These are phyloP conservation scores for Verticillium dahliae DNA, from an alignment of 2,329 filamentous ascomycete species.

Conservation along the genomic window DNA sequence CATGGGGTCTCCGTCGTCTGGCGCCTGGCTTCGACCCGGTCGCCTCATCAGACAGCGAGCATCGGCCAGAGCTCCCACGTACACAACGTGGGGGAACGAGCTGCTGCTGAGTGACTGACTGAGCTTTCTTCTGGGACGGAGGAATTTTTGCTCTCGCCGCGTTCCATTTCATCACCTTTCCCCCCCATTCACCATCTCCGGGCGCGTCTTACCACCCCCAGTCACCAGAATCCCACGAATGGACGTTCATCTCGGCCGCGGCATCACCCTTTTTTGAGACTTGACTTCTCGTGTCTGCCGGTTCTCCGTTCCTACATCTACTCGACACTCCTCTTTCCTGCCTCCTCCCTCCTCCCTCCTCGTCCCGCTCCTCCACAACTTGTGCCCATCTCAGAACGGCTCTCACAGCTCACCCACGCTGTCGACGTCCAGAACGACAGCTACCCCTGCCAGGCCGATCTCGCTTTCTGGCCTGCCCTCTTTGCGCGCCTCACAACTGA, in stretches of 20 bases:
- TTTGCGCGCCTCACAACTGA: not conserved
- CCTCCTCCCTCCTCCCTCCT: not conserved
- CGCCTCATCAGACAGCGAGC: not conserved
- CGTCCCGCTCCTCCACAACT: not conserved
- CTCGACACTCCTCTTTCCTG: slow-evolving; percentile 2
- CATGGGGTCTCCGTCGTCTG: not conserved
- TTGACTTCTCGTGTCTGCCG: slow-evolving; percentile 1
- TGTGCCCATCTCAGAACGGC: not conserved
- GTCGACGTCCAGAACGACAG: not conserved
- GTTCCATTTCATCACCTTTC: not conserved
- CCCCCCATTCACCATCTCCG: not conserved
- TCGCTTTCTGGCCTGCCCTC: not conserved
- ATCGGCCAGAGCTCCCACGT: not conserved
- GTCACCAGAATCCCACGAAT: not conserved
- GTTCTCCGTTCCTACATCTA: slow-evolving; percentile 7
- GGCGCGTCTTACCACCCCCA: not conserved
- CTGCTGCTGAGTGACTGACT: not conserved
- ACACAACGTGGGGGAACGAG: not conserved
- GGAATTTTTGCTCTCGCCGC: not conserved
- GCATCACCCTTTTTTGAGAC: not conserved
- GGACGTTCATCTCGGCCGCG: not conserved
- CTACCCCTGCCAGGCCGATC: not conserved
- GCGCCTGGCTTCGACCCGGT: not conserved
- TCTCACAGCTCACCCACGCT: not conserved
- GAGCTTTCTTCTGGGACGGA: not conserved